Base-by-base conservation (phyloP, 306 rosid genomes). In the Arachis hypogaea region DNA sequence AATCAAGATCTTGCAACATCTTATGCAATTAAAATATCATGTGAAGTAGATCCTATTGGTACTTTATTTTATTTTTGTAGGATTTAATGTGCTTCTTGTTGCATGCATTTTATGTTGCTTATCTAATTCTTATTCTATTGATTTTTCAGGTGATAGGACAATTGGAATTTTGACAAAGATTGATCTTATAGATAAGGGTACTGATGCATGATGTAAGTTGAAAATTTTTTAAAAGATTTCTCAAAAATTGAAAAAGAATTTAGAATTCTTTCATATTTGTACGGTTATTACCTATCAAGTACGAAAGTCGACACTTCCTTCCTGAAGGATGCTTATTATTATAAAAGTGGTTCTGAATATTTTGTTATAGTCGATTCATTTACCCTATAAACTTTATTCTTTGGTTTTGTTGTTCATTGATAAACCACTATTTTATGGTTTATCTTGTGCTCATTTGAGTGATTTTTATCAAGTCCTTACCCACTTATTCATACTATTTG, bases 111-210 rank as follows among this genome's bases (percentile, higher is more conserved):
- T 46, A 61, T 43, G 22, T 55, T 60, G 58, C n/a, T 70, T 22
- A 70, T 78, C 75, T 74, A 72, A 68, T 72, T 66, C 41, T 38
- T 69, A 47, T n/a, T 57, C 62, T 61, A 75, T 43, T 64, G 63
- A 18, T 75, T 78, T 77, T 40, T 45, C 83, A 93, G 96, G 98
- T 77, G 98, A 93, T 18, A 89, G 97, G 83, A 93, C 97, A 49
- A 57, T 93, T 50, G 98, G 98, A 75, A 96, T 93, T 74, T 85
- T 93, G 90, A 93, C 98, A 50, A 93, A 93, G 87, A 93, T 93
- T 79, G 98, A 93, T 85, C 97, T 91, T 16, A 93, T 91, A 97
- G 98, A 91, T 80, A 89, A 93, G 92, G 98, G 98, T 63, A 93
- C 97, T 0, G 97, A 93, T 85, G 98, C 97, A 50, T 68, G 98